A percentile compares a stretch with the other conserved stretches of the same genome.
phyloP scores from a whole-genome alignment of 1,284 basidiomycete genomes.

The Volvariella surrecta region DNA sequence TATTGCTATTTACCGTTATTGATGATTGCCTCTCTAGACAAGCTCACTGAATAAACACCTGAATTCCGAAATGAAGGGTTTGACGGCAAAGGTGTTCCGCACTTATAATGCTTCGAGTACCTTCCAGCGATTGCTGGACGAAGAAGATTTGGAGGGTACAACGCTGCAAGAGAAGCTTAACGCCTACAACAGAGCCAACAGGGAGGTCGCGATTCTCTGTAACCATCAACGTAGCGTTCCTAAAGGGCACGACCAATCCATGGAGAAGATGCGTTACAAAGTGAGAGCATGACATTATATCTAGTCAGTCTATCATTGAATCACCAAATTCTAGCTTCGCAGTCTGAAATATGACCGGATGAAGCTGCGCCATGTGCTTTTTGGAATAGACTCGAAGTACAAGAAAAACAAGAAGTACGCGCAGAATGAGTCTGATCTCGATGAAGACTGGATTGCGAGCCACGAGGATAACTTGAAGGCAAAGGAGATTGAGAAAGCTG shows the following conservation, averaged over 20 bases:
- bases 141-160: slow-evolving; percentile 61
- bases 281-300: slow-evolving; percentile 32
- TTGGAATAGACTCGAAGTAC: slow-evolving; percentile 66
- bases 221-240: slow-evolving; percentile 95
- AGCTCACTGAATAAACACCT: slow-evolving; percentile 84
- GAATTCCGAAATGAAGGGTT: slow-evolving; percentile 86
- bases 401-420: slow-evolving; percentile 78
- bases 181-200: slow-evolving; percentile 93
- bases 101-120: slow-evolving; percentile 96
- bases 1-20: slow-evolving; percentile 7
- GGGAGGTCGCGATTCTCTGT: slow-evolving; percentile 91
- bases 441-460: slow-evolving; percentile 82
- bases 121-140: slow-evolving; percentile 83
- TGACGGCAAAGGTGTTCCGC: slow-evolving; percentile 98
- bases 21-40: slow-evolving; percentile 54
- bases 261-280: slow-evolving; percentile 88
- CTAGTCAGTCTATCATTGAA: background rate
- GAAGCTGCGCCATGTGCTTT: slow-evolving; percentile 81
- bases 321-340: slow-evolving; percentile 39
- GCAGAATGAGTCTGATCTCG: slow-evolving; percentile 86
- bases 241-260: slow-evolving; percentile 86
- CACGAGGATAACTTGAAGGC: slow-evolving; percentile 77
- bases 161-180: slow-evolving; percentile 89
- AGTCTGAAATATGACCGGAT: slow-evolving; percentile 90
- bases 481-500: slow-evolving; percentile 79